phyloP scores from a whole-genome alignment of 1,284 basidiomycete genomes.

The Malassezia sympodialis region DNA sequence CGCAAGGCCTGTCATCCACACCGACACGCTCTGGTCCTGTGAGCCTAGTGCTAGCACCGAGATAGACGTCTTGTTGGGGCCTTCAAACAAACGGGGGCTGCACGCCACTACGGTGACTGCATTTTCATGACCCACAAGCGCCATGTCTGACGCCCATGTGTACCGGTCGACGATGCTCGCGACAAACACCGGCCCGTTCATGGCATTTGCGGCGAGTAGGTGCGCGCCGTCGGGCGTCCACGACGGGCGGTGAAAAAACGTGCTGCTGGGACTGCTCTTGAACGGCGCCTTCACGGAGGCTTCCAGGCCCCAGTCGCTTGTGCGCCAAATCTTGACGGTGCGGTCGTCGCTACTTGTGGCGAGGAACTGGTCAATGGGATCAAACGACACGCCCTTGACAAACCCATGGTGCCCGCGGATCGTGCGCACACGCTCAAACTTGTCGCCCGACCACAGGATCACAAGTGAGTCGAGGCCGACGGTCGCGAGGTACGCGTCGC shows the following conservation, averaged over 20 bases:
- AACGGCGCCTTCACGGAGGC: constrained; percentile 79
- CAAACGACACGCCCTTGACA: constrained; percentile 97
- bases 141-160: constrained; percentile 51
- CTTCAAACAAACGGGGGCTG: constrained; percentile 36
- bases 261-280: constrained; percentile 81
- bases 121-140: constrained; percentile 91
- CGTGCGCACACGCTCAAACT: constrained; percentile 55
- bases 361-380: constrained; percentile 89
- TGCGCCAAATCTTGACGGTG: constrained; percentile 91
- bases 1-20: constrained; percentile 55
- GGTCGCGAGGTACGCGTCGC: constrained; percentile 68
- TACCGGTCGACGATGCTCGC: constrained; percentile 83
- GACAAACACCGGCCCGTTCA: constrained; percentile 94
- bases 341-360: constrained; percentile 75
- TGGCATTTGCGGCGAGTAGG: constrained; percentile 91
- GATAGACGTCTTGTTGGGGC: constrained; percentile 17
- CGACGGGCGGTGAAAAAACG: constrained; percentile 84
- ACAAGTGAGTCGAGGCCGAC: constrained; percentile 86
- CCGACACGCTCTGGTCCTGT: constrained; percentile 23
- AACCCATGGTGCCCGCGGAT: constrained; percentile 87
- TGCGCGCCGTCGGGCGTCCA: constrained; percentile 99
- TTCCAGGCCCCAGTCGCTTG: constrained; percentile 78
- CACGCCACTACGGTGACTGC: constrained; percentile 69
- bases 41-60: constrained; percentile 39
- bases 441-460: constrained; percentile 62